Evolutionary conservation across 2,329 filamentous ascomycete species (phyloP), one percentile per base, ranked within the genome.

Genomic region (Colletotrichum plurivorum): DNA sequence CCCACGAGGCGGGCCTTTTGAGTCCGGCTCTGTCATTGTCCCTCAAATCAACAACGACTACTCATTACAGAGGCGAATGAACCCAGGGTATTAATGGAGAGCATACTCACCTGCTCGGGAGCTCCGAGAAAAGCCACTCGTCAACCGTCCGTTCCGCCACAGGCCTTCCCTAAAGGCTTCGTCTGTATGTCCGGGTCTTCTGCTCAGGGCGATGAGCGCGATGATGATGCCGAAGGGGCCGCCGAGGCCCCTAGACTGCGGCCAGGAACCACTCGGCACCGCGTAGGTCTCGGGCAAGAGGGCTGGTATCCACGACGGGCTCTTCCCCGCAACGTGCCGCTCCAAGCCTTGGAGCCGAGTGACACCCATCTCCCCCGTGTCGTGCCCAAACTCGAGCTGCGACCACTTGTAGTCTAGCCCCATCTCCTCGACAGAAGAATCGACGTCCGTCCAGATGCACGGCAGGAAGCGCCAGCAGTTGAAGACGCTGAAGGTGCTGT

Each of bases 211-310:
- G 79, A 84, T 82, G n/a, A 84, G 70, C 1, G 77, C 82, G 4
- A 84, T 71, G 12, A 84, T 72, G 7, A 83, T 77, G 4, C 76
- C 72, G 13, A 84, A 60, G n/a, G 81, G 76, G 16, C 82, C 82
- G 1, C 77, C 75, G 1, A 84, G 76, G 0, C 82, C 81, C 0
- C 6, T 18, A 0, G 82, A 83, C 0, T 5, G 52, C 3, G 57
- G 72, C 1, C 65, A 9, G 5, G 43, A 15, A 2, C 48, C 1
- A 3, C 9, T 2, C 0, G 46, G 73, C 73, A 39, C 75, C 74
- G 18, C 45, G 65, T 81, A 83, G 1, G 73, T 73, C 15, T 15
- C 8, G 0, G 81, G 82, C 2, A 84, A 72, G 13, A 84, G 69
- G 9, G 72, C 67, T 0, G 81, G 81, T 2, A 84, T 78, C 81